phyloP scores from a whole-genome alignment of 768 basidiomycete species.

The Lentinula raphanica region DNA sequence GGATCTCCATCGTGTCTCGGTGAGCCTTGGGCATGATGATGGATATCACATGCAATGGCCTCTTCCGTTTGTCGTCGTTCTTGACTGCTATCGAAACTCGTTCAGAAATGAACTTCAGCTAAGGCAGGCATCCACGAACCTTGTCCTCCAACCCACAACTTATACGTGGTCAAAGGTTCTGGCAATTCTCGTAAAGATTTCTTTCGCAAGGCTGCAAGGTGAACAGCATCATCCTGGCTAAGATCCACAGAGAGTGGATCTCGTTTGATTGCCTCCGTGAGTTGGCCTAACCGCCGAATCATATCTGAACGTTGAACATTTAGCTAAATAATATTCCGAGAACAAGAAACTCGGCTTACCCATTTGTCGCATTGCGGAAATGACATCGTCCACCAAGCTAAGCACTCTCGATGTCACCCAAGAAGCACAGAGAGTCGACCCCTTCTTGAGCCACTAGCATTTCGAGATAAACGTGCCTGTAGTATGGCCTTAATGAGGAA shows the following conservation, averaged over 20 bases:
- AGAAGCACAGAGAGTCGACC: conserved; percentile 90
- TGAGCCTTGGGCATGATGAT: conserved; percentile 88
- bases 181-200: conserved; percentile 95
- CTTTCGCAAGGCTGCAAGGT: conserved; percentile 93
- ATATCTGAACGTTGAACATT: conserved; percentile 53
- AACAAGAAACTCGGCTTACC: conserved; percentile 50
- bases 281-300: conserved; percentile 88
- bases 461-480: conserved; percentile 89
- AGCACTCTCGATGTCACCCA: conserved; percentile 82
- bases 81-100: conserved; percentile 55
- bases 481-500: conserved; percentile 5
- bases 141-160: conserved; percentile 82
- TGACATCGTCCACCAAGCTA: conserved; percentile 96
- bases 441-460: conserved; percentile 91
- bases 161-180: conserved; percentile 92
- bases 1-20: conserved; percentile 94
- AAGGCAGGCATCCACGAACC: conserved; percentile 44
- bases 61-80: conserved; percentile 70
- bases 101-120: background rate
- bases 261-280: conserved; percentile 91
- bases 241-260: conserved; percentile 90
- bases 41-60: conserved; percentile 80
- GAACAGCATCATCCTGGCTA: conserved; percentile 92
- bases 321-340: background rate
- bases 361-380: conserved; percentile 99